Evolutionary conservation across 2,329 filamentous ascomycete species (phyloP), one percentile per base, ranked within the genome.

Genomic region (Blastomyces parvus): DNA sequence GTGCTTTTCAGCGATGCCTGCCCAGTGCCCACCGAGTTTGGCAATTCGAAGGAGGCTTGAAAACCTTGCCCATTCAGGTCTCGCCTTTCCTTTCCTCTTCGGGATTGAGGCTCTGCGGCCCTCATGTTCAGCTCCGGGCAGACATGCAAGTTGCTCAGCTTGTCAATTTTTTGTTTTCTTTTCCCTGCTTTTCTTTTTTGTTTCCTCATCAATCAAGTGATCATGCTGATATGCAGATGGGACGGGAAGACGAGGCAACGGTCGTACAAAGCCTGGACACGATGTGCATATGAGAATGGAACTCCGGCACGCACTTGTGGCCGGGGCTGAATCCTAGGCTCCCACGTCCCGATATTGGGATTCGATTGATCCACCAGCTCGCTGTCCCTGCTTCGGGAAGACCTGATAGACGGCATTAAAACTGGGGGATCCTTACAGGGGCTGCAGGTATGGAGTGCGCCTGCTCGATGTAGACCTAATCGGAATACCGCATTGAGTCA

Each of bases 21-120:
- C 30, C 17, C 4, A n/a, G 19, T 44, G 40, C 38, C 38, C 7
- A 44, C 30, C 17, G 11, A n/a, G 19, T 38, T n/a, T 30, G 17
- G 30, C 53, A 22, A 38, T 14, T 17, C n/a, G 19, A 56, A n/a
- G 5, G 6, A n/a, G 17, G 30, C 53, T 22, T 13, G 6, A 22
- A 38, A n/a, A n/a, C 5, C 19, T 36, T 58, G 9, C n/a, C 36
- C 55, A 27, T 25, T 58, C n/a, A 3, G 11, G 42, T 58, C 55
- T 58, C 55, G 55, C 36, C 33, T 58, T 17, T 58, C 55, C 8
- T 58, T 58, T 58, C 55, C 55, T 58, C 22, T 58, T 58, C n/a
- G 33, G 36, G 55, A 58, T 42, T 17, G 55, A 58, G 55, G 55
- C n/a, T 40, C 55, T 42, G 33, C 55, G 9, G 13, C 42, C 38